Base-by-base conservation (phyloP, 2,329 filamentous ascomycete genomes). In the Ceratocystis destructans region DNA sequence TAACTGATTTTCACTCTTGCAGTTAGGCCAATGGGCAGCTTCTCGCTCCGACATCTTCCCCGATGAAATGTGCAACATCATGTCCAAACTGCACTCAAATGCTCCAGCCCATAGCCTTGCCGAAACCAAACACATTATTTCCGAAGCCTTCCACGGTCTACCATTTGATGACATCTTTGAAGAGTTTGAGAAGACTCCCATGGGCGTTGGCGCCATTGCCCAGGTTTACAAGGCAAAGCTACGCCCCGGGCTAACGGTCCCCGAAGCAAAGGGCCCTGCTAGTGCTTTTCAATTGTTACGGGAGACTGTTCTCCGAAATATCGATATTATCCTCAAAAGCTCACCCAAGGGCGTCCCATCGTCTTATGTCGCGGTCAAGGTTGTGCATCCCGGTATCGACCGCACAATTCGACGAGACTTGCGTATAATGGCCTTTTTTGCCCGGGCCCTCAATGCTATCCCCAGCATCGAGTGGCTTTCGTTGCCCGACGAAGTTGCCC, bases 401-500 rank as follows among this genome's bases (percentile, higher is more conserved):
- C 85, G 89, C 67, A 88, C 87, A 8, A 93, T 99, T 4, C 83
- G 89, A n/a, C 85, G 94, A 69, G 94, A 99, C 75, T 78, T 99
- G 66, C 85, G 86, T 45, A 99, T 99, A 72, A 99, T 99, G 94
- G 81, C 79, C 7, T 90, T 96, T 77, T 96, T 99, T 72, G 94
- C 94, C 17, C 81, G 84, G 0, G 72, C 88, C 5, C 86, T 99
- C 70, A 96, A 97, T 75, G 78, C 83, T 1, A 87, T 99, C 41
- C 94, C 94, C 0, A 96, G 92, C 0, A 94, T 99, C 73, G 90
- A 97, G 75, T 99, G 94, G 94, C 81, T 99, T 5, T 96, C 93
- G 0, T 84, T 99, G 7, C 94, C 94, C 0, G 93, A 96, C 71
- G 94, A 99, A 74, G 94, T 97, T 2, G 77, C 81, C 15, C 91